Evolutionary conservation across 345 rosid species (phyloP), one percentile per base, ranked within the genome.

Genomic region (Combretum micranthum): DNA sequence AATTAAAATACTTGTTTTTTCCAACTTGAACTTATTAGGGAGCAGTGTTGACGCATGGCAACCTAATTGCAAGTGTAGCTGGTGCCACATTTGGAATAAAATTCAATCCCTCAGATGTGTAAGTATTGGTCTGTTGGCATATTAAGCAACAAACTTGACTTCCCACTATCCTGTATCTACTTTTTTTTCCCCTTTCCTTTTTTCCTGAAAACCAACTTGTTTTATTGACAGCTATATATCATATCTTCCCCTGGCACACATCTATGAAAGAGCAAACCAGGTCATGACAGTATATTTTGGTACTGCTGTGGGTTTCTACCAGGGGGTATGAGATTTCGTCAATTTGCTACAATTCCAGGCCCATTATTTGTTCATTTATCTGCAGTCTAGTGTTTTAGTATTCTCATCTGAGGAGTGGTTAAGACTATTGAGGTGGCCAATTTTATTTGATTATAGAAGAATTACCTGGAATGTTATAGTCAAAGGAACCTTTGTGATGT

Each of bases 231-330:
- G 99, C 32, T 86, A 79, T 75, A 89, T 93, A 69, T 93, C 97
- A 37, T 93, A 93, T 75, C 90, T 93, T 69, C 99, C 99, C 3
- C 67, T 89, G 82, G 97, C 97, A 53, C 99, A 93, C 79, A 93
- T 93, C 63, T 93, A 81, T 55, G 99, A 93, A 75, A 80, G 99
- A 42, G 80, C 71, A 52, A 86, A 81, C 71, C 97, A 86, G 67
- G 66, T 89, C 65, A 44, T 71, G 61, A 3, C 69, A 18, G 85
- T 61, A 20, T 77, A 89, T 75, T 85, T 14, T 57, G 97, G 99
- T 69, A 83, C 73, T 67, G 89, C 97, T 42, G 83, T 85, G 77
- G 99, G 99, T 65, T 93, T 93, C 77, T 93, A 89, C 77, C 99
- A 93, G 57, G 99, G 99, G 88, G 99, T 89, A 83, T 7, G 85